Evolutionary conservation across 441 rosid species (phyloP).

Genomic region (Corymbia citriodora): DNA sequence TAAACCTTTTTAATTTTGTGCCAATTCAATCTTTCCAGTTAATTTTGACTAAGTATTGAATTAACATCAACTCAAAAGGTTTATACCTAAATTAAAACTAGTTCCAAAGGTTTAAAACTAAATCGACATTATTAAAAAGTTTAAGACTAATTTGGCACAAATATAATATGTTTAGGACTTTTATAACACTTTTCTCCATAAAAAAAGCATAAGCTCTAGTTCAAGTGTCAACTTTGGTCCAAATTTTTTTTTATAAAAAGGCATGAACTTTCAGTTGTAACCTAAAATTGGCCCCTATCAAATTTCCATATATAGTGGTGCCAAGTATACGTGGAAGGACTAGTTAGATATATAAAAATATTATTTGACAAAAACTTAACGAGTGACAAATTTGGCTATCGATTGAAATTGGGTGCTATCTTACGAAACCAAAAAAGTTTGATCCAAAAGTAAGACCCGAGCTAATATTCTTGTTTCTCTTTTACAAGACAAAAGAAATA

Average conservation of each 20-base stretch:
- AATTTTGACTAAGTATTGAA: too few species aligned
- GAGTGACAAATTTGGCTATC: rapidly evolving
- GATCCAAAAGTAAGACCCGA: rapidly evolving
- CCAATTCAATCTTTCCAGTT: too few species aligned
- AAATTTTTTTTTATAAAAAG: background rate
- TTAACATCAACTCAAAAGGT: too few species aligned
- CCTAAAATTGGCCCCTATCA: rapidly evolving
- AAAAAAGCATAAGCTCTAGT: background rate
- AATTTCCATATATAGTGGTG: rapidly evolving
- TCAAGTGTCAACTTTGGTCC: background rate
- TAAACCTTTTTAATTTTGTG: too few species aligned
- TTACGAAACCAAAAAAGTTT: background rate
- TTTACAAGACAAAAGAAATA: rapidly evolving
- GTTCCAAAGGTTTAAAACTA: too few species aligned
- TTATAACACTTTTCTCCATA: background rate
- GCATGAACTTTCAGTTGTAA: rapidly evolving
- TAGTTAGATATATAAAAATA: rapidly evolving
- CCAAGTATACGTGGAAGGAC: rapidly evolving
- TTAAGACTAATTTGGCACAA: too few species aligned
- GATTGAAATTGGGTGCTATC: rapidly evolving
- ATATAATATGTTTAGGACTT: too few species aligned
- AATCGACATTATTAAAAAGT: too few species aligned
- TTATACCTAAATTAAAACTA: too few species aligned
- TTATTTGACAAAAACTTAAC: background rate
- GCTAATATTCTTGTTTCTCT: background rate